Evolutionary conservation across 1,139 yeast genomes (phyloP), one percentile per base, ranked within the genome.

Genomic region (Yamadazyma atlantica): DNA sequence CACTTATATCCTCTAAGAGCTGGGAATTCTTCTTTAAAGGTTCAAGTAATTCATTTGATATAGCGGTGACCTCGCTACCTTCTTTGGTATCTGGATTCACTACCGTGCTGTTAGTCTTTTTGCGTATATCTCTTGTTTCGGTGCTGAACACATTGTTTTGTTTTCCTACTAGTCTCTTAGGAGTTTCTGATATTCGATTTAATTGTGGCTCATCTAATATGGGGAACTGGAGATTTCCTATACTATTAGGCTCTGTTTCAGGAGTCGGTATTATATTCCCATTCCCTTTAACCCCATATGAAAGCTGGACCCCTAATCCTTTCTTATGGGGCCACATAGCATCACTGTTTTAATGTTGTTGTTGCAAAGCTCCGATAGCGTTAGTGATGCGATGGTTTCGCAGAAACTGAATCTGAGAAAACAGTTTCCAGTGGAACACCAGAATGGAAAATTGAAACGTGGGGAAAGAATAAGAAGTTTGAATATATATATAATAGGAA

Each of bases 281-380:
- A 45, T 63, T 51, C 3, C 76, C 69, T 19, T 54, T 44, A 1
- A 64, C 54, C 3, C 77, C 77, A 41, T 64, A 64, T 13, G 66
- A 49, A 37, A 70, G 57, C 51, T 65, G 71, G 4, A 54, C 59
- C 1, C 77, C 77, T 21, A 66, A 54, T 1, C 73, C 74, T 29
- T 53, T 45, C 40, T 62, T 69, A 21, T 60, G 58, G 26, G 75
- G 75, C 70, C 74, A 69, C 73, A 69, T 68, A n/a, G 11, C 26
- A 23, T 23, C 26, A 23, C 26, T n/a, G 12, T 7, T 19, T 9
- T 10, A 23, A 8, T 23, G 12, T 23, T 23, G 5, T 23, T 9
- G 8, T 19, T 6, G 22, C 9, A 19, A n/a, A n/a, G n/a, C n/a
- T n/a, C n/a, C n/a, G n/a, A n/a, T n/a, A n/a, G n/a, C n/a, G n/a